Base-by-base conservation (phyloP, 2,329 filamentous ascomycete genomes). In the Drechslera avenae region DNA sequence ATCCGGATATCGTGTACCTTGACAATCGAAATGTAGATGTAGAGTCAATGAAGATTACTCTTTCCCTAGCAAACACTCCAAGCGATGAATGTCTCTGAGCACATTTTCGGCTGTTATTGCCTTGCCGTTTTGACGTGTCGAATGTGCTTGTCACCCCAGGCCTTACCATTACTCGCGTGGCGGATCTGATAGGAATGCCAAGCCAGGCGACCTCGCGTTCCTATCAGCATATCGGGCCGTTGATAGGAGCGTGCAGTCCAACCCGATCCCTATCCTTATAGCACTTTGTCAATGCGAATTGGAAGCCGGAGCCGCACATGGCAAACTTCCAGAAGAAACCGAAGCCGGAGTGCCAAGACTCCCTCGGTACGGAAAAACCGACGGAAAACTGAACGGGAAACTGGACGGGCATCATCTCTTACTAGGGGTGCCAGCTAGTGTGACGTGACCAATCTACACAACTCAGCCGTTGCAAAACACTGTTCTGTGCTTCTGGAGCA, bases 111-210 rank as follows among this genome's bases (percentile, higher is more conserved):
- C 26, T 31, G 16, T 32, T 41, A 31, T 12, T 32, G 13, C 18
- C 32, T 6, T 14, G 28, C 30, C 39, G 16, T 23, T 16, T 33
- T 21, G 30, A 42, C 39, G 12, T 14, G 26, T 21, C 8, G 26
- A 21, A 41, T 10, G 31, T 21, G 26, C 13, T 21, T 23, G 39
- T n/a, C 28, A 42, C 30, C 17, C 13, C 17, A 21, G 39, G 30
- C 31, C 26, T 14, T 28, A 33, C 28, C 17, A 32, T 33, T 21
- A 32, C 28, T 32, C 28, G 17, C 17, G 28, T 28, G 21, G 3
- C 39, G 13, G 39, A 42, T 42, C 39, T 32, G 39, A 42, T 42
- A 42, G 39, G 39, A 42, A 42, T 42, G 39, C 39, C 39, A 42
- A 42, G 39, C 13, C 30, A 12, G 19, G 17, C 16, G n/a, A 9